These are phyloP conservation scores for Neltuma alba DNA, from an alignment of 306 rosid species.

Conservation along the genomic window DNA sequence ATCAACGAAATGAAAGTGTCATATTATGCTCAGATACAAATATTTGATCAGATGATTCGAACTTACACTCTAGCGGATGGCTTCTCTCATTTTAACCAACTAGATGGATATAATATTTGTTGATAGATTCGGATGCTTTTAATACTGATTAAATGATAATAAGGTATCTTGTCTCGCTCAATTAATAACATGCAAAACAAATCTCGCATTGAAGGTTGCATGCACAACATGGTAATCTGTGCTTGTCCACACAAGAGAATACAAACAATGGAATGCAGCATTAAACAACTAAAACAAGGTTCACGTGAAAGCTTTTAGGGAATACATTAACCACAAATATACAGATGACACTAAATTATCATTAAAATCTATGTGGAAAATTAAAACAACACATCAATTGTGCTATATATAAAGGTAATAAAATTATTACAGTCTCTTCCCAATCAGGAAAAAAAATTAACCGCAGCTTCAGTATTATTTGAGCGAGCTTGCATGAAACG, in stretches of 20 bases:
- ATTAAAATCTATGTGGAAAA: not conserved
- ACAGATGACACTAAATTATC: not conserved
- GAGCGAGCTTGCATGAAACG: conserved; percentile 14
- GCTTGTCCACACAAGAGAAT: conserved; percentile 5
- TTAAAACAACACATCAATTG: not conserved
- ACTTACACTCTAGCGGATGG: not conserved
- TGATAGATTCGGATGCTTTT: not conserved
- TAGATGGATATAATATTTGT: not conserved
- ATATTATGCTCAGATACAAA: too few species aligned
- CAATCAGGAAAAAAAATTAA: not conserved
- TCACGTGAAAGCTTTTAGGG: not conserved
- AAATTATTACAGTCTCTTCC: not conserved
- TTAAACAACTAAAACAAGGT: not conserved
- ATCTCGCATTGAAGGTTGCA: not conserved
- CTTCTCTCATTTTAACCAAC: not conserved
- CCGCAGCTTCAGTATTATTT: not conserved
- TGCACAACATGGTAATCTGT: conserved; percentile 3
- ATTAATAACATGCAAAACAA: not conserved
- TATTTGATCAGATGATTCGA: not conserved
- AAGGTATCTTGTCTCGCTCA: not conserved
- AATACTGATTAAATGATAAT: not conserved
- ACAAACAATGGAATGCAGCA: conserved; percentile 5
- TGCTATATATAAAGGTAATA: not conserved
- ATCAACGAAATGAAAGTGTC: too few species aligned
- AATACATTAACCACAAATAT: not conserved